These are phyloP conservation scores for Pseudoneurospora amorphoporcata DNA, from an alignment of 495 filamentous ascomycete species.

Conservation along the genomic window DNA sequence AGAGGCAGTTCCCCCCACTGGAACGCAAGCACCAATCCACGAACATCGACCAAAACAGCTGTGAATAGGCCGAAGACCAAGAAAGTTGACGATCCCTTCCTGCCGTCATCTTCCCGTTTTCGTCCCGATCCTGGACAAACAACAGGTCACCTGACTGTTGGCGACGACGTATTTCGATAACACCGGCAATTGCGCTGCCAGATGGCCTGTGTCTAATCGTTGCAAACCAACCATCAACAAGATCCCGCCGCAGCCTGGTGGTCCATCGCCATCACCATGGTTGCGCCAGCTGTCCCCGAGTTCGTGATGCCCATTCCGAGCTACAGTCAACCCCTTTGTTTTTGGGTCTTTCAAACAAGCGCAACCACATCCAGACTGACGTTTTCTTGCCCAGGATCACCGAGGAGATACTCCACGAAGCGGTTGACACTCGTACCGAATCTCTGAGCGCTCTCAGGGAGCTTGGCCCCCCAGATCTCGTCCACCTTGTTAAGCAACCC, in stretches of 20 bases:
- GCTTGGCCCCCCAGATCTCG: slow-evolving; percentile 88
- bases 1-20: background rate
- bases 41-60: background rate
- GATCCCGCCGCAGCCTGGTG: background rate
- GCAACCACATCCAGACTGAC: slow-evolving; percentile 12
- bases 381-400: slow-evolving; percentile 52
- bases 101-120: background rate
- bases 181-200: background rate
- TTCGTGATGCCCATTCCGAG: slow-evolving; percentile 37
- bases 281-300: slow-evolving; percentile 84
- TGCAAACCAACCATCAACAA: background rate
- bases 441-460: slow-evolving; percentile 74
- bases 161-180: background rate
- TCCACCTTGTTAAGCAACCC: slow-evolving; percentile 87
- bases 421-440: slow-evolving; percentile 83
- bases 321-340: background rate
- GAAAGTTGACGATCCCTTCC: background rate
- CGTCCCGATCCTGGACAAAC: background rate
- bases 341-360: background rate
- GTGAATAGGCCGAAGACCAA: background rate
- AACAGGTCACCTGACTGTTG: background rate
- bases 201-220: background rate
- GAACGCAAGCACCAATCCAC: background rate
- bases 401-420: slow-evolving; percentile 80
- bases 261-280: slow-evolving; percentile 47